Percentiles rank a stretch among this genome's conserved stretches.
phyloP scores from a whole-genome alignment of 805 yeast species.

The Teunomyces pallodes region DNA sequence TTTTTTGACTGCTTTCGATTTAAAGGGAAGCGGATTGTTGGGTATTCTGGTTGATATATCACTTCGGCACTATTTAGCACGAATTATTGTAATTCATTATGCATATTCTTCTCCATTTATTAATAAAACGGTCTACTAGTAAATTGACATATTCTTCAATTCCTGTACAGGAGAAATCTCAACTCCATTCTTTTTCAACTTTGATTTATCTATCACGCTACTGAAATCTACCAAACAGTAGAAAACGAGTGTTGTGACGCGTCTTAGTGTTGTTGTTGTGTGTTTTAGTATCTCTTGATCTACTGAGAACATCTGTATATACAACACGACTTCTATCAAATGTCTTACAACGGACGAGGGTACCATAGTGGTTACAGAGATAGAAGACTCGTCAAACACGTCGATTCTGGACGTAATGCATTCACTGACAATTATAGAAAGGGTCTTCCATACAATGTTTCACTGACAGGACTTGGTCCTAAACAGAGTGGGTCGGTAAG shows the following conservation, averaged over 20 bases:
- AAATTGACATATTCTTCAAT: neutral
- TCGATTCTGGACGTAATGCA: neutral
- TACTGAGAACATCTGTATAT: neutral
- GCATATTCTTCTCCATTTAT: neutral
- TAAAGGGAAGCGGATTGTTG: neutral
- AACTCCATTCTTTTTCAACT: neutral
- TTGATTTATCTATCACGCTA: neutral
- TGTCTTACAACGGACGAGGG: slow-evolving; percentile 3
- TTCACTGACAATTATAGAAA: neutral
- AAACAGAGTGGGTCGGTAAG: neutral
- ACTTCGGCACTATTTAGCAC: neutral
- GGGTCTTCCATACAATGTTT: neutral
- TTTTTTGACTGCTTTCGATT: too few relatives aligned
- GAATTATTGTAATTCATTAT: neutral
- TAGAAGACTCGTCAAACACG: slow-evolving; percentile 1
- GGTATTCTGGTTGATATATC: neutral
- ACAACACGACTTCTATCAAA: neutral
- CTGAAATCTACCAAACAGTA: neutral
- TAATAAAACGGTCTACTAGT: neutral
- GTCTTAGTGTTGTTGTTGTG: neutral
- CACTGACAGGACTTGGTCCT: neutral
- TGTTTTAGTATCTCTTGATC: neutral
- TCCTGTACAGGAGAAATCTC: neutral
- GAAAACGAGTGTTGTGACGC: neutral
- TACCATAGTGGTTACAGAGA: slow-evolving; percentile 1